Percentiles rank a stretch among this genome's conserved stretches.
phyloP scores from a whole-genome alignment of 495 filamentous ascomycete genomes.

The Penicillium canariense region DNA sequence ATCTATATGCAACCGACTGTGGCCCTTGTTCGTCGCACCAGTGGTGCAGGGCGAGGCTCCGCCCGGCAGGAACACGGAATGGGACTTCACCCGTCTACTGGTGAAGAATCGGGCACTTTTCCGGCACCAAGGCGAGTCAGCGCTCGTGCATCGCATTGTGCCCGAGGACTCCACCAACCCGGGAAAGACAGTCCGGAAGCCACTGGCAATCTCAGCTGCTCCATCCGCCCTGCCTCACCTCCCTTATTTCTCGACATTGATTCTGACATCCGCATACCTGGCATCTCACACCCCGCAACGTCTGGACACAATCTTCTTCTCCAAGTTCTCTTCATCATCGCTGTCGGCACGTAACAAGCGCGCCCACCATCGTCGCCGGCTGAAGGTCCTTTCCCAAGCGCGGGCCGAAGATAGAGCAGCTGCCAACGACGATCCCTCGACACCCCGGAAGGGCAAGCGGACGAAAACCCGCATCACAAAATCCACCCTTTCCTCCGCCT shows the following conservation, averaged over 20 bases:
- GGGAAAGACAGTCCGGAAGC: slow-evolving; percentile 23
- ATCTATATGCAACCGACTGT: slow-evolving; percentile 61
- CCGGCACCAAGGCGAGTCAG: slow-evolving; percentile 71
- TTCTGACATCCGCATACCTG: slow-evolving; percentile 86
- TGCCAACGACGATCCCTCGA: slow-evolving; percentile 27
- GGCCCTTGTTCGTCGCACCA: slow-evolving; percentile 69
- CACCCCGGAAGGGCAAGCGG: slow-evolving; percentile 38
- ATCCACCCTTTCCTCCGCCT: slow-evolving; percentile 42
- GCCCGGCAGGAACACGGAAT: slow-evolving; percentile 48
- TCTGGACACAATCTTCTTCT: slow-evolving; percentile 80
- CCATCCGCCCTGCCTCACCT: slow-evolving; percentile 49
- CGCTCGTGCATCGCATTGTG: slow-evolving; percentile 69
- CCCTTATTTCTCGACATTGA: slow-evolving; percentile 76
- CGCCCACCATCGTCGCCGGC: slow-evolving; percentile 55
- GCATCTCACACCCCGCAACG: slow-evolving; percentile 83
- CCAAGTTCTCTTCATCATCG: slow-evolving; percentile 64
- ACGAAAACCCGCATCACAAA: slow-evolving; percentile 49
- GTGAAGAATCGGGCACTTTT: slow-evolving; percentile 71
- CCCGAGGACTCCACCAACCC: slow-evolving; percentile 32
- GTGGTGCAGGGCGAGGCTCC: slow-evolving; percentile 35
- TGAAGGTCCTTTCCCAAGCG: slow-evolving; percentile 45
- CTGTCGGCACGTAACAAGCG: slow-evolving; percentile 48
- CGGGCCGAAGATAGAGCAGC: slow-evolving; percentile 39
- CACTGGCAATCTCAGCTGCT: slow-evolving; percentile 27
- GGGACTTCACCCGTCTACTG: slow-evolving; percentile 80